A percentile compares a stretch with the other conserved stretches of the same genome.
Evolutionary conservation across 306 rosid genomes (phyloP).

Genomic region (Geum urbanum): DNA sequence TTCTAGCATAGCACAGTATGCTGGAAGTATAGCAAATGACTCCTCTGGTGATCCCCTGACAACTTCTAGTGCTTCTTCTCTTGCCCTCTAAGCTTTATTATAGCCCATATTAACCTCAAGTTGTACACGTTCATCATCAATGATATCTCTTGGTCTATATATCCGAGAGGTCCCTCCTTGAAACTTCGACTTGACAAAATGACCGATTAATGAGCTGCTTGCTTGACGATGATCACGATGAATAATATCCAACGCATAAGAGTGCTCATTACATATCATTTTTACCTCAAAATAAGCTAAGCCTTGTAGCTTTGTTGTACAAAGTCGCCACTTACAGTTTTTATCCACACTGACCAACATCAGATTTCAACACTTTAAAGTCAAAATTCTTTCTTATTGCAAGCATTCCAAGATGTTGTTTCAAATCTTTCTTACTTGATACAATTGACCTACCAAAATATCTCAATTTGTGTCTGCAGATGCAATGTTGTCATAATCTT

Average conservation of each 20-base stretch:
- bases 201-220: constrained; percentile 9
- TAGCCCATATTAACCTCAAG: too few relatives aligned
- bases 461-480: neutral
- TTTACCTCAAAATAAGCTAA: constrained; percentile 8
- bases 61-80: too few relatives aligned
- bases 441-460: neutral
- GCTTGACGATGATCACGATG: constrained; percentile 20
- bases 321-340: too few relatives aligned
- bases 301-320: neutral
- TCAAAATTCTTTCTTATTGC: neutral
- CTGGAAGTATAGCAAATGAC: too few relatives aligned
- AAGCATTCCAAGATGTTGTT: neutral
- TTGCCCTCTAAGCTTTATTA: too few relatives aligned
- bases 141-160: neutral
- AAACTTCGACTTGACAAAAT: constrained; percentile 10
- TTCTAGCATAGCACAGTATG: too few relatives aligned
- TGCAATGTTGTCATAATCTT: neutral
- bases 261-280: constrained; percentile 1
- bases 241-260: constrained; percentile 3
- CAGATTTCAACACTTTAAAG: neutral
- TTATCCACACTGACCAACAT: neutral
- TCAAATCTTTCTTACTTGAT: constrained; percentile 9
- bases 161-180: constrained; percentile 4
- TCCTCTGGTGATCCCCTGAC: too few relatives aligned
- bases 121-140: neutral